Evolutionary conservation across 345 rosid species (phyloP).

Genomic region (Euphorbia pulcherrima): DNA sequence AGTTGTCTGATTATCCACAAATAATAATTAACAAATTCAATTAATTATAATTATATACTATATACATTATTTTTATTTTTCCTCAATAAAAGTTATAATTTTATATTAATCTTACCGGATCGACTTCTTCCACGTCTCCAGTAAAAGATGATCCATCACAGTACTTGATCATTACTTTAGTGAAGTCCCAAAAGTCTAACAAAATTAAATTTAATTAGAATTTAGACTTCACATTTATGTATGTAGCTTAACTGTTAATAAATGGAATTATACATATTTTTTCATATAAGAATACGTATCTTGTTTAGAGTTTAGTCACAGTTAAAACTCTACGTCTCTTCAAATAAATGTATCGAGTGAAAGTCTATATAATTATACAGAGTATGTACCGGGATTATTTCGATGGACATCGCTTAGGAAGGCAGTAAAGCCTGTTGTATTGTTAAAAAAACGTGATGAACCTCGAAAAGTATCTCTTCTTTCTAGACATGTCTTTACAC

Average conservation of each 20-base stretch:
- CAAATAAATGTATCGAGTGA: too few relatives aligned
- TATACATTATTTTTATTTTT: background rate
- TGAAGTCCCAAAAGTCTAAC: constrained; percentile 84
- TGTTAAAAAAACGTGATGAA: background rate
- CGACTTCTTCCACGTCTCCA: constrained; percentile 75
- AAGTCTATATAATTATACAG: too few relatives aligned
- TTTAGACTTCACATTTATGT: too few relatives aligned
- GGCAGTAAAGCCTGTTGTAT: background rate
- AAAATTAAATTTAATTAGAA: background rate
- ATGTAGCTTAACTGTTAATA: too few relatives aligned
- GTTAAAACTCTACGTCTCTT: too few relatives aligned
- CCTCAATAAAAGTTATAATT: too few relatives aligned
- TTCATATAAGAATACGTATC: too few relatives aligned
- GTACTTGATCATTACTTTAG: constrained; percentile 76
- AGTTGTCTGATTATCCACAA: constrained; percentile 55
- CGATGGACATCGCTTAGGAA: background rate
- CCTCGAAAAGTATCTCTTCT: background rate
- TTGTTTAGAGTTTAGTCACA: too few relatives aligned
- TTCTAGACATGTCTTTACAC: background rate
- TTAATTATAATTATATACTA: background rate
- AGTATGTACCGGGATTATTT: background rate
- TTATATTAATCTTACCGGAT: constrained; percentile 46
- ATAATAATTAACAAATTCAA: constrained; percentile 28
- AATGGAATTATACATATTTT: too few relatives aligned
- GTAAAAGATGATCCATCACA: constrained; percentile 92